Base-by-base conservation (phyloP, 208 protist species). In the Leishmania braziliensis region DNA sequence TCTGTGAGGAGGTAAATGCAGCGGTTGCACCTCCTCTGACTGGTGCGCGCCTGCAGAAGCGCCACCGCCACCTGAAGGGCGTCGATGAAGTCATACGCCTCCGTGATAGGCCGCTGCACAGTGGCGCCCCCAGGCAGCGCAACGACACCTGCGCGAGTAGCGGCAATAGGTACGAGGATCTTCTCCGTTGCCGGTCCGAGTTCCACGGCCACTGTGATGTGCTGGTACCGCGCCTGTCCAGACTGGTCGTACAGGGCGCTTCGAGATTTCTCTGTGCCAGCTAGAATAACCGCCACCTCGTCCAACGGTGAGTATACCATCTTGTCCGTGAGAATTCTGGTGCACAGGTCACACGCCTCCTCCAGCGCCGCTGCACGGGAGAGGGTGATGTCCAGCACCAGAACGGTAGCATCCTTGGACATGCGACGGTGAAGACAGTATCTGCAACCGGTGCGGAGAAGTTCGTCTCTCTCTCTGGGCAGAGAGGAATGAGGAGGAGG, bases 1-100 rank as follows among this genome's bases (percentile, higher is more conserved):
- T 98, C 95, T 0, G 96, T 98, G 53, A 98, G 63, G 26, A 98
- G 81, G 81, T 96, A 98, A 29, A 99, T 91, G 77, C 89, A 76
- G 29, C 94, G 90, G n/a, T 78, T 70, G 77, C 90, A 96, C 74
- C 89, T 89, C 39, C 85, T 90, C 9, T 88, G 88, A 26, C 54
- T 72, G 1, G 84, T 89, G 48, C 87, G 80, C 43, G 87, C 87
- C n/a, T 92, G 79, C 36, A 98, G 81, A 56, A 98, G 50, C 18
- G 96, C 84, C 43, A 87, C 87, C 53, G 90, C 95, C 20, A 98
- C 91, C 36, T 89, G 78, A 3, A 99, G 78, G 2, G 93, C 91
- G 65, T 99, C 96, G 5, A 98, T 77, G 26, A 98, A 85, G 79
- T 96, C 93, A 43, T 71, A 91, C 79, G 56, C 36, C 43, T 72